These are phyloP conservation scores for Starmerella scarabaei DNA, from an alignment of 805 yeast genomes.

Conservation along the genomic window DNA sequence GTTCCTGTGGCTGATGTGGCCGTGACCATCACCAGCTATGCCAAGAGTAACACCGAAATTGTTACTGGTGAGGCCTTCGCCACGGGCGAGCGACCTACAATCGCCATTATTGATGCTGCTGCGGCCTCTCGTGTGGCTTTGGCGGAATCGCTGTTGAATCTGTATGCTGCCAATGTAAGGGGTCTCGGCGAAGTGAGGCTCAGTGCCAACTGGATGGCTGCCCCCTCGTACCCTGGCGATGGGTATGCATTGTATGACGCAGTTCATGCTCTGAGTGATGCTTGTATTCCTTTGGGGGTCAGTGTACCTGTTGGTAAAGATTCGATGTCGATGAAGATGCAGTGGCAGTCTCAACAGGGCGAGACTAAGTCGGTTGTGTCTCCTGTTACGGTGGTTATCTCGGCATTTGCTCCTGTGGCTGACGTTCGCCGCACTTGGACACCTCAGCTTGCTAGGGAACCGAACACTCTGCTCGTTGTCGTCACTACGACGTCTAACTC, in stretches of 20 bases:
- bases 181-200: constrained; percentile 62
- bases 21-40: constrained; percentile 83
- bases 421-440: constrained; percentile 91
- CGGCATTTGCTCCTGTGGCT: constrained; percentile 81
- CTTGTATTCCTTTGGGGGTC: constrained; percentile 85
- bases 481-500: constrained; percentile 39
- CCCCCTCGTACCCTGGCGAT: constrained; percentile 89
- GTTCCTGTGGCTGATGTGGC: constrained; percentile 98
- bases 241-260: constrained; percentile 93
- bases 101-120: constrained; percentile 75
- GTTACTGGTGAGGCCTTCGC: constrained; percentile 96
- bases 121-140: constrained; percentile 93
- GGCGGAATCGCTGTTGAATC: constrained; percentile 82
- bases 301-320: constrained; percentile 97
- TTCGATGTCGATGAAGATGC: constrained; percentile 98
- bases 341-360: constrained; percentile 46
- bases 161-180: constrained; percentile 80
- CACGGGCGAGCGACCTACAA: constrained; percentile 89
- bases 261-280: constrained; percentile 90
- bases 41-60: constrained; percentile 45
- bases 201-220: constrained; percentile 99
- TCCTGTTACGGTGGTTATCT: constrained; percentile 81
- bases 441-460: constrained; percentile 53
- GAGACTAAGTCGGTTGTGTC: constrained; percentile 78
- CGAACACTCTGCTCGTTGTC: constrained; percentile 65